Evolutionary conservation across 2,329 filamentous ascomycete genomes (phyloP), one percentile per base, ranked within the genome.

Genomic region (Botrytis galanthina): DNA sequence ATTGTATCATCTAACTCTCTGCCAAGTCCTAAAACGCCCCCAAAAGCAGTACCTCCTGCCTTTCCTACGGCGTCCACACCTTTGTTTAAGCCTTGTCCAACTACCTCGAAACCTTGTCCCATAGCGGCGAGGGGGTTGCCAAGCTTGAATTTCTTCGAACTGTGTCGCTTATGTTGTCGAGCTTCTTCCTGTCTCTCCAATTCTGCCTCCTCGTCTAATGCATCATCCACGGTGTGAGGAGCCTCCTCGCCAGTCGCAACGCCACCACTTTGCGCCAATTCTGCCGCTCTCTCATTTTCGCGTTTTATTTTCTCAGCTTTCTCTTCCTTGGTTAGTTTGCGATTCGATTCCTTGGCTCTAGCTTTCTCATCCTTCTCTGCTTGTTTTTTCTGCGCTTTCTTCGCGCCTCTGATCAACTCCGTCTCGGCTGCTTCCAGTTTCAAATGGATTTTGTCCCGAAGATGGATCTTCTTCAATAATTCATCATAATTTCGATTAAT

Each of bases 401-500:
- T 95, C 72, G 93, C 95, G 63, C 86, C 86, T 74, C 90, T 91
- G 77, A 99, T 93, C 59, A 99, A 84, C 35, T 93, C 90, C 0
- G 94, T 98, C 82, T 98, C 92, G 1, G 95, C 95, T 14, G 83
- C 83, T 80, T 99, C 96, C 0, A 99, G 87, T 73, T 86, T 84
- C 60, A 86, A 82, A 64, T 95, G 94, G 22, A 97, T 84, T 14
- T 87, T 84, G 75, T 94, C 89, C 62, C 96, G 89, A 76, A 89
- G 84, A 67, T 93, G 88, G 63, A 98, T 92, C 81, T 98, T 98
- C 75, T 95, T 92, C 64, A 93, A 87, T 18, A 99, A 87, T 14
- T 91, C 87, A 61, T 95, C 93, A 77, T 94, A 91, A 80, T 99
- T 93, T 75, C 95, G 89, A 74, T 98, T 99, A 78, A 99, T 91